Evolutionary conservation across 176 grass and related monocot species (phyloP), one percentile per base, ranked within the genome.

Genomic region (Eragrostis nindensis): DNA sequence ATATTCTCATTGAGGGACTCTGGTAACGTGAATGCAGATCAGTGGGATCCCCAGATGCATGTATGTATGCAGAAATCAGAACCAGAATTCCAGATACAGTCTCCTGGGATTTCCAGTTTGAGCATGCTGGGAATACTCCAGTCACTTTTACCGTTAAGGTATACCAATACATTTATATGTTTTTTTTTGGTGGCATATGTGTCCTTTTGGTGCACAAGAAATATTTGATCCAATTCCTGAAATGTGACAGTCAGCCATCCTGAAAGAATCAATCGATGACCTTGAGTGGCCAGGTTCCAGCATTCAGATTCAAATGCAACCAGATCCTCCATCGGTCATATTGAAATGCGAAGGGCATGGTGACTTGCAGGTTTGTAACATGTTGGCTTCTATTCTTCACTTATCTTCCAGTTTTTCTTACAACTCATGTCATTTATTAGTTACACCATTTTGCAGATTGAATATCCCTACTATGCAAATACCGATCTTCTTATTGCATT

Each of bases 71-170:
- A 61, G 93, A 95, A 86, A 99, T 99, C 80, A 95, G 93, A 90
- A 99, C 97, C 25, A 99, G 93, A 90, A 96, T 99, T 78, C 97
- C 97, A 24, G 97, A 99, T 62, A 91, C 93, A 54, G 30, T 95
- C 59, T 76, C 97, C 5, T 91, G 97, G 93, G 93, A 93, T 74
- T 99, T 86, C 82, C 74, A 95, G 86, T 99, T 90, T 90, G 90
- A 95, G 61, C 90, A 81, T 47, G 77, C 80, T 4, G 89, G 84
- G 78, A 95, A 86, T 85, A 87, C 83, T 64, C 93, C 88, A 30
- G 79, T 95, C 67, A 93, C 77, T 67, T 99, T 93, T 82, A 96
- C 97, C 38, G 84, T 90, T 27, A 91, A 89, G 90, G 93, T 95
- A 81, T 41, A 60, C 36, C 47, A 46, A 12, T 80, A 27, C 56